Percentiles rank a stretch among this genome's conserved stretches.
Evolutionary conservation across 2,329 filamentous ascomycete species (phyloP).

Genomic region (Elsinoe necatrix): DNA sequence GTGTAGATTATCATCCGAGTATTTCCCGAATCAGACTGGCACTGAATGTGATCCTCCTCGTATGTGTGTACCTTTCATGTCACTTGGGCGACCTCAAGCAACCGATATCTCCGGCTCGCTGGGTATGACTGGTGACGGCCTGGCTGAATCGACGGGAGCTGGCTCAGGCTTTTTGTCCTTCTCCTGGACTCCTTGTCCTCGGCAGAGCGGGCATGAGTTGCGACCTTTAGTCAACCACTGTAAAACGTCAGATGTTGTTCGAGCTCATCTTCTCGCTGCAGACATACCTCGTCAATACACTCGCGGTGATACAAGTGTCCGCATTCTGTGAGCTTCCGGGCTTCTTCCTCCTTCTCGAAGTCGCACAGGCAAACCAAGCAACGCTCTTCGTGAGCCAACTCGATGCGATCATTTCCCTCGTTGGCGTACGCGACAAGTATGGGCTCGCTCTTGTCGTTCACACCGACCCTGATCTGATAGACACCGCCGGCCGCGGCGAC

Average conservation of each 20-base stretch:
- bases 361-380: slow-evolving; percentile 61
- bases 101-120: not conserved
- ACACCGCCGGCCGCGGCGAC: slow-evolving; percentile 54
- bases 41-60: not conserved
- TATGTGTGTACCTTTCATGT: not conserved
- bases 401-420: slow-evolving; percentile 24
- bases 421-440: slow-evolving; percentile 28
- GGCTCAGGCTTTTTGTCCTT: slow-evolving; percentile 26
- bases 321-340: slow-evolving; percentile 54
- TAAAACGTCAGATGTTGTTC: slow-evolving; percentile 26
- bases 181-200: slow-evolving; percentile 51
- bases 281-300: slow-evolving; percentile 59
- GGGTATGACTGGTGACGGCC: slow-evolving; percentile 8
- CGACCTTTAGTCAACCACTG: slow-evolving; percentile 61
- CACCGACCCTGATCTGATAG: slow-evolving; percentile 41
- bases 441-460: slow-evolving; percentile 4
- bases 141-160: slow-evolving; percentile 9
- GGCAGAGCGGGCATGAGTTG: slow-evolving; percentile 55
- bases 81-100: not conserved
- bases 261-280: slow-evolving; percentile 15
- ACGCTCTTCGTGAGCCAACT: slow-evolving; percentile 38
- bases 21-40: slow-evolving; percentile 12
- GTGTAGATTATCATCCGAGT: not conserved
- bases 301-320: slow-evolving; percentile 59
- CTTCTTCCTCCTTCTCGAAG: slow-evolving; percentile 54